Evolutionary conservation across 2,329 filamentous ascomycete genomes (phyloP), one percentile per base, ranked within the genome.

Genomic region (Esteya vermicola): DNA sequence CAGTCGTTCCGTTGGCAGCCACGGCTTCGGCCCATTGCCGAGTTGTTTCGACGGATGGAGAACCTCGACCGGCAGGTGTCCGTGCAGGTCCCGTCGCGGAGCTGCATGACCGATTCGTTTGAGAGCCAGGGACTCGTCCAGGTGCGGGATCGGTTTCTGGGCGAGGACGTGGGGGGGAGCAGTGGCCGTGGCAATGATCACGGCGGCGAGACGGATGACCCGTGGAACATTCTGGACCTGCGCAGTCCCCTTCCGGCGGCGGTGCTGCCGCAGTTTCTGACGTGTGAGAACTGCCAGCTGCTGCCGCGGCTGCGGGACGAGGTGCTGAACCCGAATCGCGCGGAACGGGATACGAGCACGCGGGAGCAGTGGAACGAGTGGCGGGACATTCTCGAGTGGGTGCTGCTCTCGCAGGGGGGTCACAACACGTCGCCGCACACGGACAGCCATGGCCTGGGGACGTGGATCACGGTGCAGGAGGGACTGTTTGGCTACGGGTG

Each of bases 301-400:
- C 48, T 56, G 19, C 50, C 49, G 12, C 48, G 49, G 12, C 44
- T 56, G 25, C 50, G 52, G 4, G 48, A 54, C 45, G 45, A 48
- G 9, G 47, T 51, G 48, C 52, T 69, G 16, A 66, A 66, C 50
- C 62, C 57, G 39, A 36, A 41, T 22, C 48, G 50, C 14, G 52
- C 51, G 4, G 50, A 54, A 42, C 50, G 53, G 33, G 46, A 45
- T n/a, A 46, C 46, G 23, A 54, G 51, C 1, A 45, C 49, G 18
- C 43, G 44, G 8, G 43, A 52, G 38, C 44, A 57, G 23, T 58
- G 54, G 56, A 52, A 51, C 37, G 50, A 52, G 41, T 58, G 54
- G 57, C 50, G 48, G 16, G 49, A 57, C 35, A 48, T 59, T 27
- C 40, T 53, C 4, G 48, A 57, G 36, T 57, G 54, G 54, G 53